A percentile compares a stretch with the other conserved stretches of the same genome.
phyloP scores from a whole-genome alignment of 2,329 filamentous ascomycete species.

The Phialophora macrospora region DNA sequence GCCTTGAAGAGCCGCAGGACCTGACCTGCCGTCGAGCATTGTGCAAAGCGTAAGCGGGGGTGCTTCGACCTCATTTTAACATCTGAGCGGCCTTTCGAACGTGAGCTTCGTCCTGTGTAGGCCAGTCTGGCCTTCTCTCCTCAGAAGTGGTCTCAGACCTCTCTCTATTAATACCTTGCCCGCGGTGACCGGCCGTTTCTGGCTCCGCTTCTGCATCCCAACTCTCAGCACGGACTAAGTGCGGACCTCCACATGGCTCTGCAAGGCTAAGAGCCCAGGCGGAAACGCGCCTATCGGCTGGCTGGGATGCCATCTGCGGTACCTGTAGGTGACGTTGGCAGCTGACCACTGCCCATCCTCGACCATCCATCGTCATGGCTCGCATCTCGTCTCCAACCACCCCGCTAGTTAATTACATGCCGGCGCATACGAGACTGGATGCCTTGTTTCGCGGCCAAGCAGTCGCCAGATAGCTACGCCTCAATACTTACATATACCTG shows the following conservation, averaged over 20 bases:
- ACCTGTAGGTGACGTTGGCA: conserved; percentile 3
- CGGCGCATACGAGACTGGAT: background rate
- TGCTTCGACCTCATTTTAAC: background rate
- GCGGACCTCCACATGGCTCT: conserved; percentile 5
- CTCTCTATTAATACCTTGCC: conserved; percentile 17
- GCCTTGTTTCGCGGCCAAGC: conserved; percentile 1
- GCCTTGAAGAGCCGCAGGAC: background rate
- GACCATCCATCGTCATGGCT: conserved; percentile 4
- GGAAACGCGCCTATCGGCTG: conserved; percentile 21
- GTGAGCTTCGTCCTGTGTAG: background rate
- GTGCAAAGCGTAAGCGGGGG: background rate
- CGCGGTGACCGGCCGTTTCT: conserved; percentile 12
- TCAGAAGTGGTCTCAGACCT: background rate
- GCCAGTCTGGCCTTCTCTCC: background rate
- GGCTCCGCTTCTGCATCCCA: conserved; percentile 1
- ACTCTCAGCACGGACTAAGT: background rate
- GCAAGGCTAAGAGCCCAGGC: background rate
- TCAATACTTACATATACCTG: conserved; percentile 17
- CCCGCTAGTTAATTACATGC: background rate
- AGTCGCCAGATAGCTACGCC: conserved; percentile 9
- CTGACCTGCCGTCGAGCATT: background rate
- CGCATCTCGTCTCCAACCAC: conserved; percentile 10
- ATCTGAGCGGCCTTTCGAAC: background rate
- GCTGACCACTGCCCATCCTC: conserved; percentile 12
- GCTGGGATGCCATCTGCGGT: background rate